Conservation (phyloP, 2,329 filamentous ascomycete species). For the Beauveria bassiana region DNA sequence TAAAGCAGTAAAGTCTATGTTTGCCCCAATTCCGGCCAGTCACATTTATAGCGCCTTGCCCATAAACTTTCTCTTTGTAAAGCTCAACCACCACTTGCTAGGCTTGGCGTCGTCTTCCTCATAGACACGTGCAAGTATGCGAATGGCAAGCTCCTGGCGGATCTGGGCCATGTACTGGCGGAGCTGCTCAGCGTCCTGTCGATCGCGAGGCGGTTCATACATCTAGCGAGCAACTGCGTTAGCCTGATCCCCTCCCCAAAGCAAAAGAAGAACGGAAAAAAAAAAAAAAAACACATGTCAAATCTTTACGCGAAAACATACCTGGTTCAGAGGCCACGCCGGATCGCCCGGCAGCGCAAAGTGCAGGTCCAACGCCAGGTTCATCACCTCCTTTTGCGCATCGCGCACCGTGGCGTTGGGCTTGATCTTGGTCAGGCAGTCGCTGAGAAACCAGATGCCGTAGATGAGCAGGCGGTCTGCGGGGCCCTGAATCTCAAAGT, state of each 20-base stretch:
- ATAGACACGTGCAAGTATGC: slow-evolving; percentile 82
- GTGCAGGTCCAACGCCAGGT: slow-evolving; percentile 82
- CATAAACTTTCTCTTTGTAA: slow-evolving; percentile 99
- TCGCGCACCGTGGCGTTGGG: slow-evolving; percentile 56
- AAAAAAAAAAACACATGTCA: too few species aligned
- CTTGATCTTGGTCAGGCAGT: slow-evolving; percentile 83
- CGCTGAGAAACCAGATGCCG: slow-evolving; percentile 89
- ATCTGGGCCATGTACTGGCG: slow-evolving; percentile 89
- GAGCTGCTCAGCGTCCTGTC: slow-evolving; percentile 82
- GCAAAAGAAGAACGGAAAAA: too few species aligned
- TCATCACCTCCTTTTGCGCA: slow-evolving; percentile 70
- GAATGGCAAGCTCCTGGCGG: slow-evolving; percentile 77
- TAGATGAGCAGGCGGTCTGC: slow-evolving; percentile 94
- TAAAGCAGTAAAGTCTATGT: slow-evolving; percentile 14
- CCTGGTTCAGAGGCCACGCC: slow-evolving; percentile 86
- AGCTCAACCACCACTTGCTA: slow-evolving; percentile 95
- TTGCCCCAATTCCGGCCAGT: neutral
- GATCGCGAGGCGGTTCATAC: slow-evolving; percentile 79
- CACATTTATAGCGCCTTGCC: slow-evolving; percentile 68
- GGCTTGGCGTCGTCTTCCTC: slow-evolving; percentile 67
- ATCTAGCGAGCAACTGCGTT: slow-evolving; percentile 40
- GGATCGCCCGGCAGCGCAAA: slow-evolving; percentile 94
- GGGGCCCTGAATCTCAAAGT: slow-evolving; percentile 97
- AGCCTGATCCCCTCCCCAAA: too few species aligned
- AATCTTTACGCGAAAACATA: slow-evolving; percentile 19